phyloP scores from a whole-genome alignment of 192 early-diverging fungal species.

The Mortierella hygrophila region DNA sequence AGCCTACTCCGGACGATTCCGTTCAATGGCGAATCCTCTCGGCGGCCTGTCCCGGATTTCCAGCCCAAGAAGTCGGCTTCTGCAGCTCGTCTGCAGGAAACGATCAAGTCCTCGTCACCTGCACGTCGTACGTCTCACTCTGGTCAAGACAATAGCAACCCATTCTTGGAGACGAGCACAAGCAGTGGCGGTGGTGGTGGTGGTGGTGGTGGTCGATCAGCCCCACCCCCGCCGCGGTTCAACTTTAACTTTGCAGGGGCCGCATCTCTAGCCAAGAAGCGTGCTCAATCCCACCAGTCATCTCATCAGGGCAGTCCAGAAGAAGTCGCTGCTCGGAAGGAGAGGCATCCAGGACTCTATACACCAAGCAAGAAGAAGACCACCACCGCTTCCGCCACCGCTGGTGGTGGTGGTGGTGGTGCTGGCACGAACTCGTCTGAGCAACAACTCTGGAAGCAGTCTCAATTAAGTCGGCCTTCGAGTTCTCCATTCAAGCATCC shows the following conservation, averaged over 20 bases:
- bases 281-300: neutral
- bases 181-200: neutral
- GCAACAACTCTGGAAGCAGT: neutral
- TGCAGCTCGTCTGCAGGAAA: neutral
- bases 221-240: neutral
- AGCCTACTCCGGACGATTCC: constrained; percentile 26
- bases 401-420: neutral
- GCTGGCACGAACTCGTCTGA: neutral
- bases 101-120: neutral
- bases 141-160: neutral
- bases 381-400: neutral
- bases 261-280: neutral
- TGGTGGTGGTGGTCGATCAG: neutral
- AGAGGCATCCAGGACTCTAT: constrained; percentile 39
- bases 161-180: neutral
- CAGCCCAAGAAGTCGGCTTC: neutral
- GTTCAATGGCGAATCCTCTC: constrained; percentile 36
- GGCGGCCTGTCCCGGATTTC: constrained; percentile 28
- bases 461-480: neutral
- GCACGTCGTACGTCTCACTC: neutral
- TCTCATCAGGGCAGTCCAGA: constrained; percentile 1
- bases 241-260: neutral
- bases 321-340: neutral
- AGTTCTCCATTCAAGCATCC: neutral
- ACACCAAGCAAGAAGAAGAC: constrained; percentile 43